phyloP scores from a whole-genome alignment of 495 filamentous ascomycete genomes.

The Tetracladium marchalianum region DNA sequence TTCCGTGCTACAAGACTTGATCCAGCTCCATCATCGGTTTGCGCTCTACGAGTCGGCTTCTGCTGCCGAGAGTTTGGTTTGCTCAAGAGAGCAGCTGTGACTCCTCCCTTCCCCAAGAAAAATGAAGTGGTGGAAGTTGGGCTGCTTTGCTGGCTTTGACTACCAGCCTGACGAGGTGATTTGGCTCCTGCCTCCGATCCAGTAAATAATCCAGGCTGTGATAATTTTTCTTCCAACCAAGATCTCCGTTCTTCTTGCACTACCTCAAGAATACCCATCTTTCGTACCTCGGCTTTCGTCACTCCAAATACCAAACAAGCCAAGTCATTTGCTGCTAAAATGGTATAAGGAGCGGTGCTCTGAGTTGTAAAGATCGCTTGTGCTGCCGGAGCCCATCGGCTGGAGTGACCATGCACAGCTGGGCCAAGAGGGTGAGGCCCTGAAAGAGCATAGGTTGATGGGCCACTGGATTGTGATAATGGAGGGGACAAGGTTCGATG shows the following conservation, averaged over 20 bases:
- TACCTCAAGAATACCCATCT: constrained; percentile 90
- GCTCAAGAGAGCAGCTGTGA: constrained; percentile 77
- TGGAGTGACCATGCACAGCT: constrained; percentile 71
- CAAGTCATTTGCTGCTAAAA: constrained; percentile 92
- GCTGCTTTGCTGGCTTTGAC: constrained; percentile 33
- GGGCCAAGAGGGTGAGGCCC: constrained; percentile 25
- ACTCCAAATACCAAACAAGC: constrained; percentile 95
- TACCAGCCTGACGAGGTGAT: constrained; percentile 27
- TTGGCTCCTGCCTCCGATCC: constrained; percentile 34
- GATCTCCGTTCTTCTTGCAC: constrained; percentile 76
- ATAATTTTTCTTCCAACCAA: constrained; percentile 85
- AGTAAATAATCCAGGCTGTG: constrained; percentile 23
- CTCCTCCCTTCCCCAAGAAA: constrained; percentile 50
- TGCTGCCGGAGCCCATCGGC: constrained; percentile 79
- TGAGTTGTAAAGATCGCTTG: constrained; percentile 97
- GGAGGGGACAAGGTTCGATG: constrained; percentile 32
- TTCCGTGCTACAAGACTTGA: constrained; percentile 40
- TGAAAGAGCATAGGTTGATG: constrained; percentile 19
- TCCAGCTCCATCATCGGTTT: constrained; percentile 68
- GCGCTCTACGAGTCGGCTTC: constrained; percentile 39
- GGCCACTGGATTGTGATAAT: constrained; percentile 29
- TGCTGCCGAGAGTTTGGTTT: constrained; percentile 73
- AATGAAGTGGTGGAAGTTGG: constrained; percentile 34
- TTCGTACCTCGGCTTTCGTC: constrained; percentile 84
- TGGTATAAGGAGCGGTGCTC: constrained; percentile 81